Evolutionary conservation across 495 filamentous ascomycete genomes (phyloP).

Genomic region (Hyaloscypha finlandica): DNA sequence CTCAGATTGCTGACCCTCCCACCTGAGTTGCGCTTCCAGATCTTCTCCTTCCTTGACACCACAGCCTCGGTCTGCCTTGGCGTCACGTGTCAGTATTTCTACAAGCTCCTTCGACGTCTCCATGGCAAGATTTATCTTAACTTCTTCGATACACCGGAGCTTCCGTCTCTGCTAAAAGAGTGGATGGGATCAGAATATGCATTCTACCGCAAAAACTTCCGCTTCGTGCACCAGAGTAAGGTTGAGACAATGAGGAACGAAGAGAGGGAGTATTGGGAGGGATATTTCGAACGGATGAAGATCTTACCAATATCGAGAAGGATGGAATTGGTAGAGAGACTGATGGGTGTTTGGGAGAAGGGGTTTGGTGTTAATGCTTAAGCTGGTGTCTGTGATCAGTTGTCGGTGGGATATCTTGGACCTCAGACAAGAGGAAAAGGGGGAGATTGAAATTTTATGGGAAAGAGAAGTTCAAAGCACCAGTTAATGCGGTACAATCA

Average conservation of each 20-base stretch:
- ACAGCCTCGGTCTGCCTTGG: conserved; percentile 2
- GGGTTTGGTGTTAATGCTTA: background rate
- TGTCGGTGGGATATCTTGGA: background rate
- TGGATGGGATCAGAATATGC: background rate
- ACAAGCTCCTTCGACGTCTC: background rate
- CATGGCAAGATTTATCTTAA: background rate
- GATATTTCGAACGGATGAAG: background rate
- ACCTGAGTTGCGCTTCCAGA: background rate
- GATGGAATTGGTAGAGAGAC: background rate
- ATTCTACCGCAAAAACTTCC: background rate
- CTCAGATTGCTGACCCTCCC: background rate
- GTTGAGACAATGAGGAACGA: background rate
- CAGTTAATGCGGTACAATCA: too few relatives aligned
- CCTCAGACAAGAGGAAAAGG: too few relatives aligned
- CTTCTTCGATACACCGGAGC: background rate
- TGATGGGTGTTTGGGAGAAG: background rate
- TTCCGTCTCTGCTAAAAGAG: background rate
- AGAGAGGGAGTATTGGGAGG: background rate
- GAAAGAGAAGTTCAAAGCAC: too few relatives aligned
- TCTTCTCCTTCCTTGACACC: background rate
- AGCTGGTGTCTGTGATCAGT: background rate
- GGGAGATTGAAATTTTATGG: too few relatives aligned
- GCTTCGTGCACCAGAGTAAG: background rate
- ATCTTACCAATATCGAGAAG: background rate
- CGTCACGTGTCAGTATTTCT: conserved; percentile 7